Evolutionary conservation across 192 early-diverging fungal species (phyloP).

Genomic region (Entomortierella chlamydospora): DNA sequence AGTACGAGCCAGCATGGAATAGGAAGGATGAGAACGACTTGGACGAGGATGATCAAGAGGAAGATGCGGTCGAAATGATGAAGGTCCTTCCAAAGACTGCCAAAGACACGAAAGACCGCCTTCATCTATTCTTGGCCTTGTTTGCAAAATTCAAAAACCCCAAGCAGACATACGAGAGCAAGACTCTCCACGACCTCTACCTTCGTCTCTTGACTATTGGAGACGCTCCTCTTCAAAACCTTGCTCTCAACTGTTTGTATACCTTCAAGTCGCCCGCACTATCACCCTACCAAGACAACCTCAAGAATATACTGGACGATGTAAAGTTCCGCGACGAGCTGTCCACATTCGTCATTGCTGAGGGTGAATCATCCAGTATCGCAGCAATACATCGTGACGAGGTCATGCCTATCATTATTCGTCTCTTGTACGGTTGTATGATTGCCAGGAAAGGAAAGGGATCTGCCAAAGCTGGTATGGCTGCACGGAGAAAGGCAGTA

Average conservation of each 20-base stretch:
- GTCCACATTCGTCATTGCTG: constrained; percentile 77
- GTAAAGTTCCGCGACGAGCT: constrained; percentile 93
- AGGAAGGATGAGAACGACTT: constrained; percentile 50
- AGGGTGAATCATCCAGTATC: constrained; percentile 65
- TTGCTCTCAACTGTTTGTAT: constrained; percentile 86
- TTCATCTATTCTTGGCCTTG: constrained; percentile 66
- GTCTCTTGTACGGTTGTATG: constrained; percentile 93
- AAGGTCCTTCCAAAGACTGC: constrained; percentile 38
- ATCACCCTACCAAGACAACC: constrained; percentile 77
- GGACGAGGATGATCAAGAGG: constrained; percentile 59
- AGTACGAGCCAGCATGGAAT: constrained; percentile 58
- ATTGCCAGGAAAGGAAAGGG: constrained; percentile 81
- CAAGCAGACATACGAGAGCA: constrained; percentile 60
- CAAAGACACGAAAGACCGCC: constrained; percentile 43
- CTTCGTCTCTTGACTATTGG: constrained; percentile 83
- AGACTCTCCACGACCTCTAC: constrained; percentile 70
- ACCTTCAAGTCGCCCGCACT: constrained; percentile 82
- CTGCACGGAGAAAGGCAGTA: constrained; percentile 83
- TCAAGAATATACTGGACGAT: constrained; percentile 85
- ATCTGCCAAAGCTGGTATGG: constrained; percentile 75
- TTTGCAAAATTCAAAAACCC: constrained; percentile 79
- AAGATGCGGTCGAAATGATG: constrained; percentile 36
- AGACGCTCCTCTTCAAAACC: constrained; percentile 81
- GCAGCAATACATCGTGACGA: constrained; percentile 74
- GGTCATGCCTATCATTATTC: constrained; percentile 80